Base-by-base conservation (phyloP, 176 grass and related monocot species). In the Microstegium vimineum region DNA sequence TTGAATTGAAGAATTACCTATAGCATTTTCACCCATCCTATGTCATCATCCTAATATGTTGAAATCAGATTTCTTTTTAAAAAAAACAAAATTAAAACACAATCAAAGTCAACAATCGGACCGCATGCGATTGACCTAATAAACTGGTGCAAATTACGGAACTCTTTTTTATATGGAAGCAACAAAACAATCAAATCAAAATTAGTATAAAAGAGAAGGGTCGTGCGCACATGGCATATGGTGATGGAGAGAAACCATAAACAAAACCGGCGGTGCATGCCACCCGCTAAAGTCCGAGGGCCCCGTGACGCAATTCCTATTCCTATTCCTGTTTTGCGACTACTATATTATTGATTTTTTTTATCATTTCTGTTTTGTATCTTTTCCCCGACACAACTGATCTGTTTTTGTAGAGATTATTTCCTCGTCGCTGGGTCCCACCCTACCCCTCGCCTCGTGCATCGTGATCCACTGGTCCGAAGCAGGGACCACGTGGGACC, bases 161-260 rank as follows among this genome's bases (percentile, higher is more conserved):
- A 4, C 6, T 18, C 1, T 8, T 52, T 52, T 22, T 52, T 20
- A 0, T 51, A n/a, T 23, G 4, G 2, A 18, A 46, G 31, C 43
- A n/a, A 5, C 2, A 54, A 14, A 68, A 11, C 31, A 31, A 43
- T 45, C 34, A 61, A 67, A 62, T 25, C 62, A 23, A 10, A 69
- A 3, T 13, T n/a, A n/a, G n/a, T 71, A 71, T 17, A 37, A 20
- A 34, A 62, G 80, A 41, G 10, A 52, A 80, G 31, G 6, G 43
- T 62, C 52, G 64, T 23, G 83, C 57, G 72, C 83, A 77, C 83
- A 85, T 89, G 82, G 34, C 37, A 47, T 78, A 23, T 87, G 85
- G 71, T 47, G 15, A 82, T 30, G 72, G 65, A 56, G 16, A 72
- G 34, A 77, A 85, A 76, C 34, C 47, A 71, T 85, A 81, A 85